A percentile compares a stretch with the other conserved stretches of the same genome.
Evolutionary conservation across 495 filamentous ascomycete genomes (phyloP).

Genomic region (Penicillium parvum): DNA sequence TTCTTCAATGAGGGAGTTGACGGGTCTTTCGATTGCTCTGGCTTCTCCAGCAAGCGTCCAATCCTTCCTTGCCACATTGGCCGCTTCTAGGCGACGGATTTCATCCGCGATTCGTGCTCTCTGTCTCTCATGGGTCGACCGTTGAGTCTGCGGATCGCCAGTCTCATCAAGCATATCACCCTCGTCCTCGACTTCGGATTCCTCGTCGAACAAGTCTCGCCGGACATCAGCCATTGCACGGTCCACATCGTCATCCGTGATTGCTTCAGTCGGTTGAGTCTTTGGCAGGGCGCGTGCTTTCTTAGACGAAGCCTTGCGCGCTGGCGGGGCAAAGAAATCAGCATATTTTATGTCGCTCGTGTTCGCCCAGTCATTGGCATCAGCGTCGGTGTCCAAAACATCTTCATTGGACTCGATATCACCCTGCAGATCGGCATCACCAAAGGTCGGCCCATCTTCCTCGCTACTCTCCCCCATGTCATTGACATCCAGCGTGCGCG

Average conservation of each 20-base stretch:
- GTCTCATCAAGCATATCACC: constrained; percentile 35
- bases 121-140: constrained; percentile 79
- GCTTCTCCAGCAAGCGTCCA: constrained; percentile 93
- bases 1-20: constrained; percentile 91
- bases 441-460: constrained; percentile 74
- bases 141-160: constrained; percentile 49
- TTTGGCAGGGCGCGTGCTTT: constrained; percentile 44
- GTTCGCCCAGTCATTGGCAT: constrained; percentile 54
- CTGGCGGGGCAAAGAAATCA: constrained; percentile 86
- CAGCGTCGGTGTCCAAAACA: constrained; percentile 12
- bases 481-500: constrained; percentile 21
- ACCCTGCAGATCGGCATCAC: constrained; percentile 58
- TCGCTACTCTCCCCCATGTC: constrained; percentile 53
- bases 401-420: constrained; percentile 30
- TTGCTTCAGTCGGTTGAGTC: constrained; percentile 42
- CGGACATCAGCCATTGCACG: constrained; percentile 87
- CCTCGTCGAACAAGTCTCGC: constrained; percentile 84
- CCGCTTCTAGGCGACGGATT: constrained; percentile 84
- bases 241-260: constrained; percentile 61
- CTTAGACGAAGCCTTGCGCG: constrained; percentile 59
- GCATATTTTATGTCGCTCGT: constrained; percentile 83
- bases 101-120: constrained; percentile 82
- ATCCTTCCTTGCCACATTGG: constrained; percentile 82
- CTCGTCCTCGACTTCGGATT: constrained; percentile 47
- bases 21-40: constrained; percentile 69